Percentiles rank a stretch among this genome's conserved stretches.
phyloP scores from a whole-genome alignment of 768 basidiomycete genomes.

The Solioccasus polychromus region DNA sequence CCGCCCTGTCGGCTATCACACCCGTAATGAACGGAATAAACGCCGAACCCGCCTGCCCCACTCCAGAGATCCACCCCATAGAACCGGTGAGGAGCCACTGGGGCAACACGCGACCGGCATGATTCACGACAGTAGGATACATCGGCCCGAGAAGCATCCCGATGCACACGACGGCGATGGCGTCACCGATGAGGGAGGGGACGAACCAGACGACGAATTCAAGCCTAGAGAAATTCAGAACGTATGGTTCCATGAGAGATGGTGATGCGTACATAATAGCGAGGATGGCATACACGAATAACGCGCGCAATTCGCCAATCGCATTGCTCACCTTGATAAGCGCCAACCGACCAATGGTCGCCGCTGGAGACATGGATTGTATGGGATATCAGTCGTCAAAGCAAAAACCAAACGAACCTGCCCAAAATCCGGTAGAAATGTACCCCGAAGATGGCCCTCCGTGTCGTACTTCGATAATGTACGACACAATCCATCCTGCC shows the following conservation, averaged over 20 bases:
- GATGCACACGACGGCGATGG: slow-evolving; percentile 52
- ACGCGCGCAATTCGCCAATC: slow-evolving; percentile 54
- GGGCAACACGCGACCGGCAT: slow-evolving; percentile 65
- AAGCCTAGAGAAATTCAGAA: too few species aligned
- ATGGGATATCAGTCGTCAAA: too few species aligned
- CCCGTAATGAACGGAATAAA: slow-evolving; percentile 69
- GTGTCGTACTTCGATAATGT: slow-evolving; percentile 40
- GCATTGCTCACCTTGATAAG: slow-evolving; percentile 55
- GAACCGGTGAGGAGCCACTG: slow-evolving; percentile 58
- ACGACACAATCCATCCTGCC: slow-evolving; percentile 72
- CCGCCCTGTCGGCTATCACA: slow-evolving; percentile 57
- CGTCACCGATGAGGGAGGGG: slow-evolving; percentile 50
- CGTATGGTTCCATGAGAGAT: too few species aligned
- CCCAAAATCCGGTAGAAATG: slow-evolving; percentile 56
- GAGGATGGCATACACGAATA: slow-evolving; percentile 51
- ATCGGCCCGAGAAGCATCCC: slow-evolving; percentile 54
- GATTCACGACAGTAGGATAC: slow-evolving; percentile 64
- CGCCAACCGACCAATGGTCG: slow-evolving; percentile 50
- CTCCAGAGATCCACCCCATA: slow-evolving; percentile 56
- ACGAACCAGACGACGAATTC: slow-evolving; percentile 59
- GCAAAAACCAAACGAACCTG: slow-evolving; percentile 64
- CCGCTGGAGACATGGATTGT: too few species aligned
- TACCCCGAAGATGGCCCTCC: slow-evolving; percentile 47
- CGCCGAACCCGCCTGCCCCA: slow-evolving; percentile 67
- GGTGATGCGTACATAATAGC: slow-evolving; percentile 56